These are phyloP conservation scores for Aspergillus arachidicola DNA, from an alignment of 2,329 filamentous ascomycete genomes.

Conservation along the genomic window DNA sequence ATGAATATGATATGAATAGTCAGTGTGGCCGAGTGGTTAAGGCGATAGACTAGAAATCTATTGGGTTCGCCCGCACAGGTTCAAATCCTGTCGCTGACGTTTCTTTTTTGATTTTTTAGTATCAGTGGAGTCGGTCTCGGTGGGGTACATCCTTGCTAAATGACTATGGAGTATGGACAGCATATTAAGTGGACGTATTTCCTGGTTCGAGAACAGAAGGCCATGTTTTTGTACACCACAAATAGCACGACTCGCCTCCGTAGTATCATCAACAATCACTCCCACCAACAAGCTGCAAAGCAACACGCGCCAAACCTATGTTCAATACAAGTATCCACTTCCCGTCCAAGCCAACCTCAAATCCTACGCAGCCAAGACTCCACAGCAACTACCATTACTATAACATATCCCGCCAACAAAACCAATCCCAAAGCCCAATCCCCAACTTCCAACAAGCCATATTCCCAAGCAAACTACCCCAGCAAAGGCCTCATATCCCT, in stretches of 20 bases:
- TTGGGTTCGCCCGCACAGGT: neutral
- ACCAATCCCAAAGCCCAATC: too few relatives aligned
- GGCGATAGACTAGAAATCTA: neutral
- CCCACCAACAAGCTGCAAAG: too few relatives aligned
- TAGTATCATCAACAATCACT: neutral
- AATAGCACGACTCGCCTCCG: accelerated
- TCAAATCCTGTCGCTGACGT: neutral
- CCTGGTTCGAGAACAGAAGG: accelerated
- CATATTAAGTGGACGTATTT: neutral
- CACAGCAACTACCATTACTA: too few relatives aligned
- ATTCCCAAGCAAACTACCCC: neutral
- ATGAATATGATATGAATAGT: neutral
- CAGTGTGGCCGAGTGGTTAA: neutral
- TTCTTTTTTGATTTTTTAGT: neutral
- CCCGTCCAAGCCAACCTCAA: too few relatives aligned
- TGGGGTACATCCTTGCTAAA: neutral
- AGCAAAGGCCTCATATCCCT: neutral
- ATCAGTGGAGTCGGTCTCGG: too few relatives aligned
- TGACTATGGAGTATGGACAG: neutral
- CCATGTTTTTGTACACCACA: accelerated
- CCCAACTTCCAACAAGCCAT: neutral
- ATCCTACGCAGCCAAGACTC: too few relatives aligned
- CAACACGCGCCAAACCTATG: too few relatives aligned
- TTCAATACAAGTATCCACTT: too few relatives aligned
- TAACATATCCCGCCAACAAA: too few relatives aligned